Base-by-base conservation (phyloP, 345 rosid species). In the Theobroma cacao region DNA sequence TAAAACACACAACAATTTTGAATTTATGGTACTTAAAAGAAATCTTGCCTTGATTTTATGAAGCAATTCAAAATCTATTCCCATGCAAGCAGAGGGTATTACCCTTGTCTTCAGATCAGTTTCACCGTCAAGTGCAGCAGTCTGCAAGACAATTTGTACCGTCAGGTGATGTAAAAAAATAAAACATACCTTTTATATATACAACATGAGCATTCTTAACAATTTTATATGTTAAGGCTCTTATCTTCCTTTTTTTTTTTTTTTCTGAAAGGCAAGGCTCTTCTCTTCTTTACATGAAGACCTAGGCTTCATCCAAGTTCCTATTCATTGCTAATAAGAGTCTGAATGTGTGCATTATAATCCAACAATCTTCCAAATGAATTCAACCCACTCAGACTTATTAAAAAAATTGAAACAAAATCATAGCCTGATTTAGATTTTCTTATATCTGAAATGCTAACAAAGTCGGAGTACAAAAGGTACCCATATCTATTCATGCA, bases 81-180 rank as follows among this genome's bases (percentile, higher is more conserved):
- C 99, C 87, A 87, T 82, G 84, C 99, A 96, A 61, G 97, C 91
- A 80, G 98, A 67, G 22, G 99, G 97, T 87, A 86, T 89, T 73
- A 90, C 84, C 86, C 99, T 91, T 65, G 98, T 90, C 86, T 96
- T 96, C 72, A 96, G 88, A 91, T 96, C 99, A 64, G 92, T 96
- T 89, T 96, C 99, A 82, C 99, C 99, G 76, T 96, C 99, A 52
- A 96, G 81, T 69, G 98, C 99, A 79, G 99, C 80, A 33, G 99
- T 96, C 98, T 94, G 93, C 84, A 87, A 20, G 45, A 74, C 13
- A 60, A 36, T 22, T 11, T n/a, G n/a, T 33, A 36, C 47, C 10
- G 12, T 75, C 47, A 33, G 15, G 31, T 31, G 15, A 20, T 30
- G 20, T 18, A 41, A 75, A 75, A 45, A 24, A 33, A 10, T 18